A percentile compares a stretch with the other conserved stretches of the same genome.
phyloP scores from a whole-genome alignment of 2,329 filamentous ascomycete species.

The Tolypocladium sp. region DNA sequence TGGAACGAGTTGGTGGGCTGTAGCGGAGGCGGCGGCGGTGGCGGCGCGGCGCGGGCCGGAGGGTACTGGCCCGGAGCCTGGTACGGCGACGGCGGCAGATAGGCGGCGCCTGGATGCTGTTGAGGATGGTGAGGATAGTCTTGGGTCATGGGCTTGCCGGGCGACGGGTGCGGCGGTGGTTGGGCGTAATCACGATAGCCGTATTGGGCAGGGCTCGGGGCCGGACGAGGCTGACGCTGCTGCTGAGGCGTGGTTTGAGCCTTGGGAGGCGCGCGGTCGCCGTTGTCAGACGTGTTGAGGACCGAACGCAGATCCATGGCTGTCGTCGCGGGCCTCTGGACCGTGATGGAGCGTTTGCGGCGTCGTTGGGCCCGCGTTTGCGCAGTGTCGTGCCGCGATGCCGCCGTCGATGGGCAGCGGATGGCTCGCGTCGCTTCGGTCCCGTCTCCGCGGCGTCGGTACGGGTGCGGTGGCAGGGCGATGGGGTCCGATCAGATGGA shows the following conservation, averaged over 20 bases:
- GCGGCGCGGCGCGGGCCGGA: constrained; percentile 30
- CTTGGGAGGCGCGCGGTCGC: constrained; percentile 26
- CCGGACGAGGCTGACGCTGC: constrained; percentile 18
- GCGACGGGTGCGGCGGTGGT: constrained; percentile 32
- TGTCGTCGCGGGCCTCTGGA: background rate
- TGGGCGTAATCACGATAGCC: constrained; percentile 42
- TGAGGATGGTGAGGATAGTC: constrained; percentile 29
- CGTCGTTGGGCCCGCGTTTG: background rate
- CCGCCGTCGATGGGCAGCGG: background rate
- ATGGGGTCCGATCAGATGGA: constrained; percentile 1
- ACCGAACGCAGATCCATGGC: constrained; percentile 45
- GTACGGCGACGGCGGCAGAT: constrained; percentile 29
- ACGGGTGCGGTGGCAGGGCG: background rate
- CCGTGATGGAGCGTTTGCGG: background rate
- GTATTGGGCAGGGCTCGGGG: constrained; percentile 33
- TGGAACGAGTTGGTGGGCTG: constrained; percentile 34
- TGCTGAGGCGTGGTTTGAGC: constrained; percentile 21
- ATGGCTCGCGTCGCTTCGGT: background rate
- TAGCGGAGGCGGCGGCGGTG: constrained; percentile 20
- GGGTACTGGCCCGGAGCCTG: constrained; percentile 32
- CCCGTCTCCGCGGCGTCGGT: background rate
- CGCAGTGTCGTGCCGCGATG: background rate
- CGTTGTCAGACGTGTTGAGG: constrained; percentile 42
- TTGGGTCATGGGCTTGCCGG: constrained; percentile 32
- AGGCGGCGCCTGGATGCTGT: constrained; percentile 22